These are phyloP conservation scores for Polygonum aviculare DNA, from an alignment of 148 eudicot genomes.

Conservation along the genomic window DNA sequence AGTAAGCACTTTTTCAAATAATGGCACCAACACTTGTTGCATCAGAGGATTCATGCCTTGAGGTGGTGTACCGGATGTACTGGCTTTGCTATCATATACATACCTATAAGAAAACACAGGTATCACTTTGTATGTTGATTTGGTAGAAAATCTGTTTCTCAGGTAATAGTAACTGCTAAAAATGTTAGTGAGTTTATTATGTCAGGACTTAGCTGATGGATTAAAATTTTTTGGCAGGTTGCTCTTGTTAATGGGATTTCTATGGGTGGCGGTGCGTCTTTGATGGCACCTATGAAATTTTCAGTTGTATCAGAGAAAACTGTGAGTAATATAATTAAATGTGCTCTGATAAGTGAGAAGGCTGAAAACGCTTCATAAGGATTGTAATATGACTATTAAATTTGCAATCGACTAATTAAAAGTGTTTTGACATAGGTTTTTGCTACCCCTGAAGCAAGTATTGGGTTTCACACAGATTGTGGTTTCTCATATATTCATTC, in stretches of 20 bases:
- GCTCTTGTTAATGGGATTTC: conserved; percentile 90
- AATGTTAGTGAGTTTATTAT: not conserved
- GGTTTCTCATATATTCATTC: conserved; percentile 85
- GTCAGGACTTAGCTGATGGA: not conserved
- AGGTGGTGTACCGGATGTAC: conserved; percentile 90
- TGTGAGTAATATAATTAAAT: conserved; percentile 31
- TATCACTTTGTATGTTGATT: conserved; percentile 10
- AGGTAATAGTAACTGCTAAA: not conserved
- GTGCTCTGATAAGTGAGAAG: not conserved
- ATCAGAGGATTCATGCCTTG: conserved; percentile 84
- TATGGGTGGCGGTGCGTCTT: conserved; percentile 96
- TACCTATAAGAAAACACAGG: conserved; percentile 84
- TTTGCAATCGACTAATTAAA: not conserved
- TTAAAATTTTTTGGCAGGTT: conserved; percentile 37
- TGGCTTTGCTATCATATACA: conserved; percentile 98
- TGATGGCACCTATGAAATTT: conserved; percentile 89
- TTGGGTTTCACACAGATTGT: conserved; percentile 91
- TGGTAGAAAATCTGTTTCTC: not conserved
- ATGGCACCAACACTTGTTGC: conserved; percentile 10
- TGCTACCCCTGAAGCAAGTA: conserved; percentile 92
- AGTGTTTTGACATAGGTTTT: conserved; percentile 41
- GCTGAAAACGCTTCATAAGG: not conserved
- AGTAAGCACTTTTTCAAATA: not conserved
- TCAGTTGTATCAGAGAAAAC: conserved; percentile 93
- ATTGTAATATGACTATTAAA: not conserved